phyloP scores from a whole-genome alignment of 108 stramenopile genomes.

The Schizochytrium sp. region DNA sequence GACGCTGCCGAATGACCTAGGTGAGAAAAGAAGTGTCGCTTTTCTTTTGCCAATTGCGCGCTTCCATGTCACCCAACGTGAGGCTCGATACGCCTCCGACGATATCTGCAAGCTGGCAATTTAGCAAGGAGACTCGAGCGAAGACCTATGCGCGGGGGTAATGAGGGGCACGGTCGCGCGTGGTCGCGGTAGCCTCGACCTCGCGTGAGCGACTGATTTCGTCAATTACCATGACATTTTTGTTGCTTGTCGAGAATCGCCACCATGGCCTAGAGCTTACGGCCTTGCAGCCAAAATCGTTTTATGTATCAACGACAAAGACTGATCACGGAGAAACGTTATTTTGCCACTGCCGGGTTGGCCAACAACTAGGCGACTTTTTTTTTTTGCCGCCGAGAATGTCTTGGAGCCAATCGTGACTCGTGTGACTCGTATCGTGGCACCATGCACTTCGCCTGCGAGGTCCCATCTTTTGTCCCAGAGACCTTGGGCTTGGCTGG shows the following conservation, averaged over 20 bases:
- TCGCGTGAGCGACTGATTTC: slow-evolving; percentile 50
- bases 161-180: slow-evolving; percentile 49
- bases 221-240: slow-evolving; percentile 54
- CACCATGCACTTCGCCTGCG: background rate
- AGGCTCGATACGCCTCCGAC: slow-evolving; percentile 49
- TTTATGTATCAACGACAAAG: background rate
- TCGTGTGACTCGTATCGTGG: background rate
- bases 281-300: background rate
- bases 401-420: background rate
- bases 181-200: slow-evolving; percentile 51
- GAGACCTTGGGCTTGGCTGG: no score
- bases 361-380: background rate
- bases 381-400: background rate
- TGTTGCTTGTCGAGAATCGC: slow-evolving; percentile 35
- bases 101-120: slow-evolving; percentile 38
- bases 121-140: slow-evolving; percentile 47
- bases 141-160: slow-evolving; percentile 58
- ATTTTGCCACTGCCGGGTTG: background rate
- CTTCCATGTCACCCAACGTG: slow-evolving; percentile 33
- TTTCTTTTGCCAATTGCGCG: background rate
- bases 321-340: background rate
- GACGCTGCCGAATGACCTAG: no score
- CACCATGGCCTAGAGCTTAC: slow-evolving; percentile 27
- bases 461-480: no score
- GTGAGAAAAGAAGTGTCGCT: no score